These are phyloP conservation scores for Botrytis tulipae DNA, from an alignment of 2,329 filamentous ascomycete species.

Conservation along the genomic window DNA sequence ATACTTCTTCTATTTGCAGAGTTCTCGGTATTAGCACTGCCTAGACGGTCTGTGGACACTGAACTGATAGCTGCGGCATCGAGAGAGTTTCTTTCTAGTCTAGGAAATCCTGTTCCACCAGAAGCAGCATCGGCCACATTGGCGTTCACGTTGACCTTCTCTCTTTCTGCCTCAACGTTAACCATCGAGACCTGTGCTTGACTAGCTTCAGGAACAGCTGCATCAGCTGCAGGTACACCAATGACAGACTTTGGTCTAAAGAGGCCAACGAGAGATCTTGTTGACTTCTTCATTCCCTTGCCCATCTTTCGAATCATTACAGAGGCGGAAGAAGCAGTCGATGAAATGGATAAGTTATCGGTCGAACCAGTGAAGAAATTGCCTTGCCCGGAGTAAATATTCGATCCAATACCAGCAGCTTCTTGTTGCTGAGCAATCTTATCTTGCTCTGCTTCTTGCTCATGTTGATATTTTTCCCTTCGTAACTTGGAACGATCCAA, in stretches of 20 bases:
- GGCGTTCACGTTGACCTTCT: slow-evolving; percentile 71
- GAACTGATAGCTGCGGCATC: slow-evolving; percentile 58
- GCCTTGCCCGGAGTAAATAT: slow-evolving; percentile 85
- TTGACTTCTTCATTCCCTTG: slow-evolving; percentile 93
- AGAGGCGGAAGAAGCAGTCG: slow-evolving; percentile 84
- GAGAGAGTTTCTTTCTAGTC: slow-evolving; percentile 77
- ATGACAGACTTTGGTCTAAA: slow-evolving; percentile 93
- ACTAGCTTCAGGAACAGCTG: slow-evolving; percentile 62
- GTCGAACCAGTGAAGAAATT: slow-evolving; percentile 87
- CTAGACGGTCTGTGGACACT: slow-evolving; percentile 47
- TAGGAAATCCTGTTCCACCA: slow-evolving; percentile 79
- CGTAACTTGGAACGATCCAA: slow-evolving; percentile 57
- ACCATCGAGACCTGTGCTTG: slow-evolving; percentile 91
- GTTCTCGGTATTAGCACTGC: slow-evolving; percentile 58
- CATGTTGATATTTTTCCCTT: slow-evolving; percentile 58
- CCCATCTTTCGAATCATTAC: slow-evolving; percentile 99
- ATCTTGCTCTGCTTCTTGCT: slow-evolving; percentile 82
- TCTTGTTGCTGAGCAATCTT: slow-evolving; percentile 92
- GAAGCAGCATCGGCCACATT: slow-evolving; percentile 65
- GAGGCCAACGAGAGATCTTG: slow-evolving; percentile 84
- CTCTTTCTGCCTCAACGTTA: slow-evolving; percentile 89
- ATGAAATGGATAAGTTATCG: slow-evolving; percentile 90
- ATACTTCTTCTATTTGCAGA: slow-evolving; percentile 78
- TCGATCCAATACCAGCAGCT: slow-evolving; percentile 84
- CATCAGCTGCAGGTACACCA: slow-evolving; percentile 71